Base-by-base conservation (phyloP, 2,329 filamentous ascomycete species). In the Ophiocordyceps unilateralis region DNA sequence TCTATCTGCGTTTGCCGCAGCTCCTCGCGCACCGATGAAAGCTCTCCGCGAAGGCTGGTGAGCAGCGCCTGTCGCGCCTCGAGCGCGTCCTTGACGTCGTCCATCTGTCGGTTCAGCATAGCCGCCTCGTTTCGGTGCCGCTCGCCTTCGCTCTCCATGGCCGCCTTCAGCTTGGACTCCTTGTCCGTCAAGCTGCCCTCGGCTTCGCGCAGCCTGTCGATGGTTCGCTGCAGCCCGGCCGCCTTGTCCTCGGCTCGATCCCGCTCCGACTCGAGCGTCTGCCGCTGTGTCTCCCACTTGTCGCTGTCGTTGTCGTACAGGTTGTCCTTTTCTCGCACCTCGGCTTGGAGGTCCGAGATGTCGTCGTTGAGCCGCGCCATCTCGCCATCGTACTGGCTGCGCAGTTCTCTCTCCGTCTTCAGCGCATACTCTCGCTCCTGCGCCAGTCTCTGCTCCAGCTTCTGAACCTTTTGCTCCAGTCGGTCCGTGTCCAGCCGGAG, bases 51-150 rank as follows among this genome's bases (percentile, higher is more conserved):
- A 22, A 82, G 65, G 41, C 74, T 72, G 17, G 81, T 81, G 6
- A 85, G 59, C 38, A 75, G 67, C n/a, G 70, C 64, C 53, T 82
- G 75, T 48, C 81, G 76, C 23, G 73, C 66, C 44, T 81, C 71
- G 12, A 91, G 68, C 45, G 86, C 83, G 40, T 76, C 71, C 52
- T 82, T 79, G 10, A 91, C 67, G 41, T 81, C 79, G 40, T 81
- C 74, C 42, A 93, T 76, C 56, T 91, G 83, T n/a, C 74, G 70
- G 47, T 68, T 74, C 41, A 93, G 65, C 8, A 78, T 63, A 11
- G 73, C 73, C 55, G 89, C 81, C 51, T 89, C 82, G 44, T 72
- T 76, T 48, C 71, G 70, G 53, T 91, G 79, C 21, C 83, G 77
- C 48, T 84, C 73, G 40, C 73, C 72, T 53, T 88, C 83, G 52